Base-by-base conservation (phyloP, 441 rosid species). In the Adansonia grandidieri region DNA sequence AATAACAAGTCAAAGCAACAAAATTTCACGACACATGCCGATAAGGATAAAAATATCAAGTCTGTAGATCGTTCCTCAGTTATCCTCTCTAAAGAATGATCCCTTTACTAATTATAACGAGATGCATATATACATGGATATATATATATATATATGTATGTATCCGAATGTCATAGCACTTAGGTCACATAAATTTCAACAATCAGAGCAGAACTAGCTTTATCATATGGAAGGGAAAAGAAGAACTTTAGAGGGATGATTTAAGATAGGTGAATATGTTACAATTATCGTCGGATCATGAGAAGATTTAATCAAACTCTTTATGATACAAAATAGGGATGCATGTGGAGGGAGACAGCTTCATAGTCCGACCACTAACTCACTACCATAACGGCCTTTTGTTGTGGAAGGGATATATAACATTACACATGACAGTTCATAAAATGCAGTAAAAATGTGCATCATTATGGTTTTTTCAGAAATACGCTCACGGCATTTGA, bases 291-390 rank as follows among this genome's bases (percentile, higher is more conserved):
- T 24, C 6, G 66, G 57, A 68, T 73, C 65, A 9, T 67, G 48
- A 53, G 74, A 61, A 45, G 50, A 40, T 66, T 24, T 66, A 66
- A 42, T 28, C 71, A 42, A 15, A 64, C 20, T 13, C 24, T 42
- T 50, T 17, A 57, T 67, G 17, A 76, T 57, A 80, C 20, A 72
- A 14, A 20, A 60, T 19, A 54, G 58, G 54, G 28, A 65, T 65
- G 67, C 47, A 28, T 65, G 68, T 82, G 47, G 54, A 58, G 50
- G 74, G 66, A 22, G 80, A 81, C 9, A 50, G 63, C 56, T 42
- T 47, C 45, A 47, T 11, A 10, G 28, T 51, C 80, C 9, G 45
- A 62, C 69, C 5, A 11, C 28, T 13, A 65, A 56, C 54, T 56
- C 2, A 13, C 28, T 5, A 66, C 71, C 51, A 44, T 32, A 45